phyloP scores from a whole-genome alignment of 169 alveolate genomes.

The Plasmodium yoelii region DNA sequence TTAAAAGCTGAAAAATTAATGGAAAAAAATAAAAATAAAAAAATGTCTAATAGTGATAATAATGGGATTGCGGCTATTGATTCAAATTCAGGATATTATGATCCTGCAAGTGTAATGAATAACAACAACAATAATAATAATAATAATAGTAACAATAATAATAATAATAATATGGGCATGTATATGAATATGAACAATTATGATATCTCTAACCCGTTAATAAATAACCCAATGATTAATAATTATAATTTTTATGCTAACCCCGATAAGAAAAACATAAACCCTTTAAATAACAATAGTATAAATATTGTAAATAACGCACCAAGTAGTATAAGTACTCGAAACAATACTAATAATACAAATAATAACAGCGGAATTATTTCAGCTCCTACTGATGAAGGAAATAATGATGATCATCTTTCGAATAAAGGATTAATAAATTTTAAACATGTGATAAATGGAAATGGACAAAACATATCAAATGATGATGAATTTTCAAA shows the following conservation, averaged over 20 bases:
- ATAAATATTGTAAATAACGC: not conserved
- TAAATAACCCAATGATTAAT: conserved; percentile 22
- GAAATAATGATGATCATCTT: too few relatives aligned
- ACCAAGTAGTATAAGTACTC: not conserved
- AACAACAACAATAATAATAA: not conserved
- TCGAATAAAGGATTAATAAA: too few relatives aligned
- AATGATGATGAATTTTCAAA: too few relatives aligned
- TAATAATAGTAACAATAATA: not conserved
- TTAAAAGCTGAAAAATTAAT: conserved; percentile 47
- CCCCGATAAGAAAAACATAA: not conserved
- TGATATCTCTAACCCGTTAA: conserved; percentile 8
- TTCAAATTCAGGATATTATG: not conserved
- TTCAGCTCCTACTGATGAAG: not conserved
- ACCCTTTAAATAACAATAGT: not conserved
- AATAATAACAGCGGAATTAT: not conserved
- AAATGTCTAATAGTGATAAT: not conserved
- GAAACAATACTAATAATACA: conserved; percentile 1
- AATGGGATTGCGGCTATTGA: not conserved
- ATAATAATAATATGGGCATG: not conserved
- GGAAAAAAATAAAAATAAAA: conserved; percentile 51
- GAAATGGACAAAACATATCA: too few relatives aligned
- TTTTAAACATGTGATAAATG: too few relatives aligned
- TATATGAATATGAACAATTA: not conserved
- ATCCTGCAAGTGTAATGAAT: not conserved
- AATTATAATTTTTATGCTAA: conserved; percentile 20